Evolutionary conservation across 345 rosid genomes (phyloP).

Genomic region (Salix exigua): DNA sequence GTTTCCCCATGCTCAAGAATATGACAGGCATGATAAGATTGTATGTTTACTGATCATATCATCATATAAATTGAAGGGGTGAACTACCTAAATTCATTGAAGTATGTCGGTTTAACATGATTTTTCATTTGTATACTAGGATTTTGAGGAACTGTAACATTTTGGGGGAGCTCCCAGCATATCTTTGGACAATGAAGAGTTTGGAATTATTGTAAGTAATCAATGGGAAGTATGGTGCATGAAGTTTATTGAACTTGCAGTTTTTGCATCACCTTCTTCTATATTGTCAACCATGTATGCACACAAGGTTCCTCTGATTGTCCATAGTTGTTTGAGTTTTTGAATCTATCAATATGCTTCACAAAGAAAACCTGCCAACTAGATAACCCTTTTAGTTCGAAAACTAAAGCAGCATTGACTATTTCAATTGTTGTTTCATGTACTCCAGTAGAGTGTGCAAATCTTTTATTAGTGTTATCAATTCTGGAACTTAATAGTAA

Average conservation of each 20-base stretch:
- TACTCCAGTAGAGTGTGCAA: neutral
- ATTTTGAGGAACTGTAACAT: constrained; percentile 34
- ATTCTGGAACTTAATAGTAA: neutral
- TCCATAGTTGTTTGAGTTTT: neutral
- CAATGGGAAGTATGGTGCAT: neutral
- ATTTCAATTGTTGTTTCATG: neutral
- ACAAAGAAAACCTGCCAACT: neutral
- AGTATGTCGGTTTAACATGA: neutral
- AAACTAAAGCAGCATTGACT: neutral
- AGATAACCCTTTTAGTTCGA: neutral
- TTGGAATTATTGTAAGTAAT: constrained; percentile 26
- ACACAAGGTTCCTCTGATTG: neutral
- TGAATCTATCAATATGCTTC: neutral
- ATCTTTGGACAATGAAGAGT: constrained; percentile 21
- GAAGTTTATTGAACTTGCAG: neutral
- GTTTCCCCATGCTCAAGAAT: constrained; percentile 30
- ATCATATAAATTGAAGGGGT: neutral
- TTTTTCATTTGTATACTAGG: constrained; percentile 25
- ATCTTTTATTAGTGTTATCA: neutral
- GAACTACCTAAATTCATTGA: neutral
- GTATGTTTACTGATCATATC: constrained; percentile 25
- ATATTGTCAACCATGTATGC: neutral
- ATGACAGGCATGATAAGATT: constrained; percentile 28
- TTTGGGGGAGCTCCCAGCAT: constrained; percentile 21
- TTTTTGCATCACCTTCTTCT: neutral